Evolutionary conservation across 768 basidiomycete genomes (phyloP).

Genomic region (Suillus variegatus): DNA sequence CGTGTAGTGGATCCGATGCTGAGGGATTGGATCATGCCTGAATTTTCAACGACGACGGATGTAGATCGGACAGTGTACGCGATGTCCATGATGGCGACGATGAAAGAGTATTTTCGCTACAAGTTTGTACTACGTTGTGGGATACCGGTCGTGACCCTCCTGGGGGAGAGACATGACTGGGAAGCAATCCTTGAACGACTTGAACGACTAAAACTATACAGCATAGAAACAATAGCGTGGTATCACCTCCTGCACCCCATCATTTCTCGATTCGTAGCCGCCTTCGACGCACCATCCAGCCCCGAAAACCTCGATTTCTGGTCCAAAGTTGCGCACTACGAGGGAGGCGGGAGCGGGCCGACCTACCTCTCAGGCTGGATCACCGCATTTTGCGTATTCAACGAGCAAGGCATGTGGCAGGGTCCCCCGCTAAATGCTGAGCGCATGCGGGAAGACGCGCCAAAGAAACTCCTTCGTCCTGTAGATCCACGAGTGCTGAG

Average conservation of each 20-base stretch:
- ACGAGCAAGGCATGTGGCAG: constrained; percentile 34
- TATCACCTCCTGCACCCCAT: constrained; percentile 28
- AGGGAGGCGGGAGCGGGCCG: constrained; percentile 27
- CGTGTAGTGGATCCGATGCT: constrained; percentile 26
- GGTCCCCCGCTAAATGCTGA: constrained; percentile 34
- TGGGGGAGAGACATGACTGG: constrained; percentile 25
- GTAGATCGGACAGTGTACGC: constrained; percentile 28
- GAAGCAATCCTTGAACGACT: constrained; percentile 19
- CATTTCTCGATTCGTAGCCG: constrained; percentile 25
- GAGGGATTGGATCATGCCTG: constrained; percentile 30
- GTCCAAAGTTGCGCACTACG: constrained; percentile 34
- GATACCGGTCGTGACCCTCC: constrained; percentile 21
- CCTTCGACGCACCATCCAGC: constrained; percentile 27
- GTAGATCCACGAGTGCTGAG: constrained; percentile 28
- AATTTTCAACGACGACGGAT: constrained; percentile 31
- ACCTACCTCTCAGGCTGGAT: constrained; percentile 42
- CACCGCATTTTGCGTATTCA: constrained; percentile 39
- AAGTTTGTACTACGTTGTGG: constrained; percentile 14
- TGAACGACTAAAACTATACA: constrained; percentile 23
- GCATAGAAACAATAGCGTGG: constrained; percentile 19
- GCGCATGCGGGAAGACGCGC: constrained; percentile 31
- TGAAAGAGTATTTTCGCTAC: constrained; percentile 25
- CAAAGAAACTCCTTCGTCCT: constrained; percentile 33
- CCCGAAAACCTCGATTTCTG: constrained; percentile 39
- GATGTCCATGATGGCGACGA: constrained; percentile 30